These are phyloP conservation scores for Debaryomyces prosopidis DNA, from an alignment of 805 yeast species.

Conservation along the genomic window DNA sequence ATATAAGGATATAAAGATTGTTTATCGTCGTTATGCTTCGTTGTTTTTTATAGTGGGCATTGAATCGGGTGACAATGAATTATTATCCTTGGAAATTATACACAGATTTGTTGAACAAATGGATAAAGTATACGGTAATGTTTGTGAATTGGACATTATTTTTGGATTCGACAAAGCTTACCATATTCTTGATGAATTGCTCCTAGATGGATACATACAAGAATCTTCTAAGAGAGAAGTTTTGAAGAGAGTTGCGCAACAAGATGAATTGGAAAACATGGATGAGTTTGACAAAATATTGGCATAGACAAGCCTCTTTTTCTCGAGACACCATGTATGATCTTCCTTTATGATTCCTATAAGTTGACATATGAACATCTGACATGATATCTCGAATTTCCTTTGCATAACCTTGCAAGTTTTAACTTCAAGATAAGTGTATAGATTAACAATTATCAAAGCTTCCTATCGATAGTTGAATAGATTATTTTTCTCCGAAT, in stretches of 20 bases:
- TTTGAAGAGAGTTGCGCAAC: conserved; percentile 71
- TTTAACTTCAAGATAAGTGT: too few relatives aligned
- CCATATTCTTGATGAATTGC: conserved; percentile 83
- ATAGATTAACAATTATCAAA: too few relatives aligned
- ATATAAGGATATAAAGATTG: conserved; percentile 79
- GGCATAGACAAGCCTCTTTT: conserved; percentile 13
- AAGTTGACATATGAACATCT: too few relatives aligned
- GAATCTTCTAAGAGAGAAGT: conserved; percentile 84
- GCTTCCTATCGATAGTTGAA: too few relatives aligned
- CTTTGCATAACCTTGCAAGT: too few relatives aligned
- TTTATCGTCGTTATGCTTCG: conserved; percentile 91
- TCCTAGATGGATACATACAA: conserved; percentile 84
- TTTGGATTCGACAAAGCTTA: conserved; percentile 95
- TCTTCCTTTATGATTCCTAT: too few relatives aligned
- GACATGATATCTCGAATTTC: too few relatives aligned
- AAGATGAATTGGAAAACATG: conserved; percentile 82
- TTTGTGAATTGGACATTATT: conserved; percentile 93
- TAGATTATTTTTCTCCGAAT: too few relatives aligned
- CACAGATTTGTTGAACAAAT: conserved; percentile 95
- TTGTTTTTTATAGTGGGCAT: conserved; percentile 87
- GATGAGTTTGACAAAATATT: conserved; percentile 55
- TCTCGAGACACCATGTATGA: too few relatives aligned
- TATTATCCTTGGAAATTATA: conserved; percentile 78
- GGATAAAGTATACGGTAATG: conserved; percentile 95
- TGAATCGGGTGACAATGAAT: conserved; percentile 81